Evolutionary conservation across 1,139 yeast genomes (phyloP), one percentile per base, ranked within the genome.

Genomic region (Hanseniaspora gamundiae): DNA sequence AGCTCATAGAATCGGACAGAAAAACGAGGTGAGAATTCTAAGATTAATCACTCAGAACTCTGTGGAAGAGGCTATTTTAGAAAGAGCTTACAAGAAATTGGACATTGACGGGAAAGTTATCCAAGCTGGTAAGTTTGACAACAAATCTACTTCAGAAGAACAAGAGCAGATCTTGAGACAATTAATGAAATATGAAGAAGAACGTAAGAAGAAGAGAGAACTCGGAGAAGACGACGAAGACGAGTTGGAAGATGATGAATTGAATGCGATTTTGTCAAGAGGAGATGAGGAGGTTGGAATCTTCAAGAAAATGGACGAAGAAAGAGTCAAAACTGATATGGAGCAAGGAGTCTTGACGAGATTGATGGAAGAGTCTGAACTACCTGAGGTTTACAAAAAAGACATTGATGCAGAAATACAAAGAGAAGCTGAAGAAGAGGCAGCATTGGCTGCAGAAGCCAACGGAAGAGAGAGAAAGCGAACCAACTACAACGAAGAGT

Each of bases 1-100:
- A 67, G 94, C 94, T 0, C 94, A 84, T 65, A 74, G 94, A 68
- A 83, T 84, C 63, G 94, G 94, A 39, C 94, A 84, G 60, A 83
- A 83, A 68, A 82, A 83, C 58, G 93, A 81, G 59, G 94, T 84
- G 38, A 70, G 88, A 57, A 84, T 84, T 53, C 71, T 84, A 56
- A 71, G 93, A 62, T 71, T 84, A 50, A 82, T 84, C 46, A 83
- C 94, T 0, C 79, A 80, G 49, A 85, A 81, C 54, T 82, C 94
- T 0, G 85, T 83, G 14, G 94, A 84, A 64, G 93, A 84, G 60
- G 80, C 79, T 58, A 82, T 84, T 53, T 66, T 83, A 48, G 93
- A 82, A 55, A 73, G 86, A 59, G 94, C 94, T 1, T 86, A 80
- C 54, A 82, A 80, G 45, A 84, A 84, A 59, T 69, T 83, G 56